These are phyloP conservation scores for Fusarium palustre DNA, from an alignment of 2,329 filamentous ascomycete species.

Conservation along the genomic window DNA sequence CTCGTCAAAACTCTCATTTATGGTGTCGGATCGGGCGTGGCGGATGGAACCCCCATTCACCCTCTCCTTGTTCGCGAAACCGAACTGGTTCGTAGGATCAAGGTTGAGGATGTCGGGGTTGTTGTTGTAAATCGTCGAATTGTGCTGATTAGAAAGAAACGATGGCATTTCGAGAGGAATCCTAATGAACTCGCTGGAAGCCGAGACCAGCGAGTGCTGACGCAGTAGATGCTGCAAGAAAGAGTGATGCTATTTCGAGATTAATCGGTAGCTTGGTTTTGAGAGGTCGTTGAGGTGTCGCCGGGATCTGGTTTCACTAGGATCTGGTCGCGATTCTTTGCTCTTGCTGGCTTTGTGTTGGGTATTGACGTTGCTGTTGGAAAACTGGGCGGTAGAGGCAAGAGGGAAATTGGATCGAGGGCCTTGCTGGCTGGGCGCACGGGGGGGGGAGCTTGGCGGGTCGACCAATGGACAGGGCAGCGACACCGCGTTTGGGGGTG, in stretches of 20 bases:
- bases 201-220: constrained; percentile 43
- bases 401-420: constrained; percentile 47
- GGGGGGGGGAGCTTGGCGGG: constrained; percentile 45
- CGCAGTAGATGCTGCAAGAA: constrained; percentile 41
- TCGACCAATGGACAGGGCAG: constrained; percentile 42
- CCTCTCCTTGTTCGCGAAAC: constrained; percentile 51
- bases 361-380: constrained; percentile 31
- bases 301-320: constrained; percentile 18
- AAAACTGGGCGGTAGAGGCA: constrained; percentile 37
- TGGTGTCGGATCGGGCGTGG: constrained; percentile 59
- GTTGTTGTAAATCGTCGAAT: constrained; percentile 56
- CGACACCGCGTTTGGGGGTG: constrained; percentile 37
- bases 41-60: constrained; percentile 54
- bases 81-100: constrained; percentile 56
- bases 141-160: constrained; percentile 62
- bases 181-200: constrained; percentile 40
- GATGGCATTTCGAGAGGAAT: constrained; percentile 63
- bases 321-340: constrained; percentile 16
- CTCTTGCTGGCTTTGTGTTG: constrained; percentile 32
- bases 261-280: constrained; percentile 30
- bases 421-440: constrained; percentile 45
- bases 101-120: constrained; percentile 59
- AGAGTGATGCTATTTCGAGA: constrained; percentile 42
- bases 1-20: constrained; percentile 66
- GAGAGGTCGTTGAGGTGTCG: constrained; percentile 24